A percentile compares a stretch with the other conserved stretches of the same genome.
Conservation (phyloP, 306 rosid species). For the Vigna reflexopilosa region DNA sequence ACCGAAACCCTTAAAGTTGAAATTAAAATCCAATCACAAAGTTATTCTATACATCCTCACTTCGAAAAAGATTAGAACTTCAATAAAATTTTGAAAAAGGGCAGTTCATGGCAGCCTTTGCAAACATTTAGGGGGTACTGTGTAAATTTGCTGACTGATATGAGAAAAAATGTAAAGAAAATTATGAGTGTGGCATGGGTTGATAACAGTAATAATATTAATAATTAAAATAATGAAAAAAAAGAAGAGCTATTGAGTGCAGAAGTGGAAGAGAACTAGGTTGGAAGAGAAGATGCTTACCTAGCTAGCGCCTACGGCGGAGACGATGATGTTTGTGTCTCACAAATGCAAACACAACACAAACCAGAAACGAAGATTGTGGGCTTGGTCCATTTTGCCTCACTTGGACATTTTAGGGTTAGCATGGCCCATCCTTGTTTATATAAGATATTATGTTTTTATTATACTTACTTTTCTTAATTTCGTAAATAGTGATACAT, state of each 20-base stretch:
- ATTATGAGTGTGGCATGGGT: background rate
- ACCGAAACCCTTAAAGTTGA: background rate
- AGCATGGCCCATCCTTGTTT: background rate
- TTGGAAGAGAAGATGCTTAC: constrained; percentile 33
- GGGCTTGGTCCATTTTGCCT: constrained; percentile 5
- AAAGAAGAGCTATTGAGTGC: background rate
- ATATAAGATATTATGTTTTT: no score
- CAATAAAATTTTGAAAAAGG: background rate
- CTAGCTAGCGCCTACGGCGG: constrained; percentile 30
- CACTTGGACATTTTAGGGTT: background rate
- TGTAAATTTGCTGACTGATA: background rate
- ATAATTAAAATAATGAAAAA: background rate
- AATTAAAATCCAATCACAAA: background rate
- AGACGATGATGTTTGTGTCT: constrained; percentile 30
- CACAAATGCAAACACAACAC: background rate
- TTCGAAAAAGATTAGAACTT: background rate
- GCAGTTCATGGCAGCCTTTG: background rate
- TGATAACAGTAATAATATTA: no score
- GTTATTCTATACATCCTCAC: background rate
- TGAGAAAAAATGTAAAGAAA: background rate
- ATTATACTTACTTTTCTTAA: no score
- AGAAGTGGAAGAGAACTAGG: background rate
- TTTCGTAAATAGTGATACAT: no score
- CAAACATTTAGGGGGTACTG: background rate
- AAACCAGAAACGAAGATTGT: background rate